These are phyloP conservation scores for Fusarium globosum DNA, from an alignment of 2,329 filamentous ascomycete genomes.

Conservation along the genomic window DNA sequence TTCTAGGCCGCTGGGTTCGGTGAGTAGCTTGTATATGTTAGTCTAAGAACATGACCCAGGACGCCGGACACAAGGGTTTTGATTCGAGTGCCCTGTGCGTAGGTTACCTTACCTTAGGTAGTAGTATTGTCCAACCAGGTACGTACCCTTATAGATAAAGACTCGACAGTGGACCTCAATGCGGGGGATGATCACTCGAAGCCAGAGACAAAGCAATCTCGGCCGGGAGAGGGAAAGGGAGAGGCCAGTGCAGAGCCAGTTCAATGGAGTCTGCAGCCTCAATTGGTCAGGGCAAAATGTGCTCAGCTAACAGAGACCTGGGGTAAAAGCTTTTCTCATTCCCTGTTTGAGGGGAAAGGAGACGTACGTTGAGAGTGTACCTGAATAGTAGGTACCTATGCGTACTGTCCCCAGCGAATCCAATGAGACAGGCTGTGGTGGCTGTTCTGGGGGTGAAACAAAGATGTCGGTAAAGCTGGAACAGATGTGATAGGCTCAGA, in stretches of 20 bases:
- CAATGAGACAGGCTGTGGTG: background rate
- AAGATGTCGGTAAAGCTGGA: constrained; percentile 11
- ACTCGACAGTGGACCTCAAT: constrained; percentile 13
- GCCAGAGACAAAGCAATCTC: constrained; percentile 2
- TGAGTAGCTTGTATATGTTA: constrained; percentile 4
- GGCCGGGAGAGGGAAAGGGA: background rate
- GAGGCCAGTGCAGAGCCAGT: constrained; percentile 24
- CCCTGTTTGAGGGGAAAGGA: background rate
- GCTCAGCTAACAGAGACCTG: constrained; percentile 3
- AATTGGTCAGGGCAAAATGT: background rate
- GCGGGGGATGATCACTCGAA: constrained; percentile 18
- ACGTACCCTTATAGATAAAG: constrained; percentile 27
- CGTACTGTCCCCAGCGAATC: background rate
- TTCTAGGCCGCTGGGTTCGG: constrained; percentile 34
- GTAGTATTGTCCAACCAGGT: constrained; percentile 1
- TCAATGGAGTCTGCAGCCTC: background rate
- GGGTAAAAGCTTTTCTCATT: constrained; percentile 16
- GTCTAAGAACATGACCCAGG: background rate
- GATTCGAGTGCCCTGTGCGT: constrained; percentile 27
- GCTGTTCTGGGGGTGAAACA: constrained; percentile 10
- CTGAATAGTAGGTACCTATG: background rate
- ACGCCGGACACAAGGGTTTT: constrained; percentile 15
- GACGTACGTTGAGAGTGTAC: background rate
- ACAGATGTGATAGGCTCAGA: constrained; percentile 15
- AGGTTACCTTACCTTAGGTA: too few relatives aligned